Evolutionary conservation across 169 alveolate genomes (phyloP), one percentile per base, ranked within the genome.

Genomic region (Plasmodium knowlesi): DNA sequence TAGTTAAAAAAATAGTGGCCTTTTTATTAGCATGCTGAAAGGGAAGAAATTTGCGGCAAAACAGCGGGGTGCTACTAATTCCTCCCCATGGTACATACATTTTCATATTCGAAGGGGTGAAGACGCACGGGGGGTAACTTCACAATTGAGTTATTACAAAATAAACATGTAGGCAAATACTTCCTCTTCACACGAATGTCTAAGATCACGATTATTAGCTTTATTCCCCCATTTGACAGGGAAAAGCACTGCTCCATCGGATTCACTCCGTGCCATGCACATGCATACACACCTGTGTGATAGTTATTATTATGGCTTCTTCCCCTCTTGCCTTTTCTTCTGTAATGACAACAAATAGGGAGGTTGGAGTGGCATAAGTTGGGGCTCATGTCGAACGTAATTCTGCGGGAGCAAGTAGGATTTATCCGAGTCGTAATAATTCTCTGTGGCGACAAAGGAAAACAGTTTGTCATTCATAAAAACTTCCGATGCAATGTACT

Each of bases 391-490:
- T 5, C 94, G 67, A 9, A 89, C 82, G 82, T 89, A 89, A 81
- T 89, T 89, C 73, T 78, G 83, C 8, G 94, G 94, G 6, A 89
- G 53, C 53, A 89, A 89, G 73, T 89, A 89, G 12, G 94, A 89
- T 25, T 89, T 89, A 50, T 89, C 94, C 19, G 94, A 89, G 73
- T 89, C 94, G 50, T 89, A 89, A 57, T 89, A 89, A 89, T 89
- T 89, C 53, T 89, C 61, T 16, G 94, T 89, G 10, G 94, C 90
- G 50, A 89, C 83, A 80, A 89, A 89, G n/a, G 94, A 78, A 80
- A 89, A 81, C 37, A 89, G 39, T 80, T 89, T 89, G 3, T 79
- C 76, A 43, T 67, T 89, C 72, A 39, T 61, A 79, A 70, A 89
- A 54, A 28, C 22, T 61, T 89, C 83, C 22, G 94, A 89, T 41